Conservation (phyloP, 2,329 filamentous ascomycete genomes). For the Penicillium palitans region DNA sequence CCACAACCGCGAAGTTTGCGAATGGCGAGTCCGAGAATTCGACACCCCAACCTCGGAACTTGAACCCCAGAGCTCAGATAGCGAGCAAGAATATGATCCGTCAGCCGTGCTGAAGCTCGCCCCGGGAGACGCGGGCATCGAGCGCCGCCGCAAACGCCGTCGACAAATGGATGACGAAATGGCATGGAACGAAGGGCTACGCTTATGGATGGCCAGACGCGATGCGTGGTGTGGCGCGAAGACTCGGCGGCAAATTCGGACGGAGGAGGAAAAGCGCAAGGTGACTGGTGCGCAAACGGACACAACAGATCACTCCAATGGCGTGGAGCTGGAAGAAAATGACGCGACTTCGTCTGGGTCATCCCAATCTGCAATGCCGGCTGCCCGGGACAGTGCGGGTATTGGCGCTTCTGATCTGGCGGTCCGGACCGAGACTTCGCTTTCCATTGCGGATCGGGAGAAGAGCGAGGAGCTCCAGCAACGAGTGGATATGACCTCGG, state of each 20-base stretch:
- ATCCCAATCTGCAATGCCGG: background rate
- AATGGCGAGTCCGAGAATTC: slow-evolving; percentile 42
- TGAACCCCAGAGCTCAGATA: slow-evolving; percentile 30
- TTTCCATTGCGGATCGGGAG: slow-evolving; percentile 26
- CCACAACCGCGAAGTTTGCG: slow-evolving; percentile 30
- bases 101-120: slow-evolving; percentile 24
- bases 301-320: slow-evolving; percentile 3
- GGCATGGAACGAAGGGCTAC: slow-evolving; percentile 76
- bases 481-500: slow-evolving; percentile 9
- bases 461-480: slow-evolving; percentile 14
- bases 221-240: slow-evolving; percentile 81
- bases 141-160: slow-evolving; percentile 58
- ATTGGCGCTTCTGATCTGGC: slow-evolving; percentile 18
- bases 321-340: slow-evolving; percentile 3
- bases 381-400: background rate
- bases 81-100: slow-evolving; percentile 12
- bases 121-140: slow-evolving; percentile 47
- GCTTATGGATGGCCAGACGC: slow-evolving; percentile 74
- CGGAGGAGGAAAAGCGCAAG: slow-evolving; percentile 19
- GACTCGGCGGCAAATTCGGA: slow-evolving; percentile 30
- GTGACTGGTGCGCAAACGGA: background rate
- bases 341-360: slow-evolving; percentile 1
- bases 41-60: slow-evolving; percentile 41
- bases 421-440: slow-evolving; percentile 22
- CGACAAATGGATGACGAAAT: slow-evolving; percentile 64